Conservation (phyloP, 2,329 filamentous ascomycete genomes). For the Exophiala oligosperma region DNA sequence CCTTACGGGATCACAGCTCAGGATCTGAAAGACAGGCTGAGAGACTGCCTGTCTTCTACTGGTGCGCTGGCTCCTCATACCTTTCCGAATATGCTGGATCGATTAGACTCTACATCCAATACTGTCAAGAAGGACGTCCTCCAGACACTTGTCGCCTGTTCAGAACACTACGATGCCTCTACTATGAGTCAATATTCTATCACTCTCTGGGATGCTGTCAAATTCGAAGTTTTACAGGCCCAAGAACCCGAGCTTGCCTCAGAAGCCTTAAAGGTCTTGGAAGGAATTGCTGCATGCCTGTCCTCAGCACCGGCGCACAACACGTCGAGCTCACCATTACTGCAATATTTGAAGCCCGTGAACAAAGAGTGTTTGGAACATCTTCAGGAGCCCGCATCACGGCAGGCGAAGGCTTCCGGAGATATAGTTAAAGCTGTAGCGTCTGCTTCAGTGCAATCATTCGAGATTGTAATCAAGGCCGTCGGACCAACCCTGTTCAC, state of each 20-base stretch:
- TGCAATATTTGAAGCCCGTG: conserved; percentile 59
- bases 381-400: conserved; percentile 66
- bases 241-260: conserved; percentile 66
- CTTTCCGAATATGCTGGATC: conserved; percentile 67
- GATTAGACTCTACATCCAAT: conserved; percentile 67
- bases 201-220: conserved; percentile 67
- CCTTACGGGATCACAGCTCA: conserved; percentile 70
- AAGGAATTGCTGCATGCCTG: conserved; percentile 56
- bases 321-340: conserved; percentile 44
- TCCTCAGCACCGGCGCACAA: conserved; percentile 42
- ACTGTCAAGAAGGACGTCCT: conserved; percentile 70
- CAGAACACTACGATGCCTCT: conserved; percentile 58
- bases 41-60: conserved; percentile 64
- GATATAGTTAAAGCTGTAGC: conserved; percentile 60
- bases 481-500: conserved; percentile 59
- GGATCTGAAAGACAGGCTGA: conserved; percentile 63
- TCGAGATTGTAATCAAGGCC: conserved; percentile 56
- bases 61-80: conserved; percentile 64
- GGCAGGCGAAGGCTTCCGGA: conserved; percentile 65
- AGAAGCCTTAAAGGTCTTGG: conserved; percentile 57
- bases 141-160: conserved; percentile 61
- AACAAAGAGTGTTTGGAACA: conserved; percentile 69
- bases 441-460: conserved; percentile 55
- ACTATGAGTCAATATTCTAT: conserved; percentile 64
- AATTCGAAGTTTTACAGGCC: conserved; percentile 67